Evolutionary conservation across 23 red algal genomes (phyloP).

Genomic region (Gracilaria caudata): DNA sequence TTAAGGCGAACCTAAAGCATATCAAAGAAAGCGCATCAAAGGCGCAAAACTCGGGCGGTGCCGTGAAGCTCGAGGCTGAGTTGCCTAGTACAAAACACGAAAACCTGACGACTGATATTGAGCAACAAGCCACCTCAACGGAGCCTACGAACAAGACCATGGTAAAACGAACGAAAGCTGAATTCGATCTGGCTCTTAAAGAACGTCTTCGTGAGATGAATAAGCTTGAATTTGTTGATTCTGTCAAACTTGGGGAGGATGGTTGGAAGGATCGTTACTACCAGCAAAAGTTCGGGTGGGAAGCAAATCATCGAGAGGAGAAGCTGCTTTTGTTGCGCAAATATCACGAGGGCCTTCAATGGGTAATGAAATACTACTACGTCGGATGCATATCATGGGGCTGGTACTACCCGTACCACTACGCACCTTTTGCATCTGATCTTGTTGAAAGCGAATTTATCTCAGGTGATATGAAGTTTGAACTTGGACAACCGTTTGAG

Average conservation of each 20-base stretch:
- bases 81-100: not conserved
- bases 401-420: conserved; percentile 97
- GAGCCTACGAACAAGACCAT: not conserved
- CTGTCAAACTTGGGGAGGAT: conserved; percentile 72
- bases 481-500: conserved; percentile 83
- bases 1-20: conserved; percentile 3
- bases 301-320: not conserved
- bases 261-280: conserved; percentile 94
- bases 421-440: conserved; percentile 93
- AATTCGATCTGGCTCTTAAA: conserved; percentile 64
- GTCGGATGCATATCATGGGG: conserved; percentile 90
- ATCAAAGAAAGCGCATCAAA: not conserved
- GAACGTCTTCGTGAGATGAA: conserved; percentile 59
- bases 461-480: conserved; percentile 65
- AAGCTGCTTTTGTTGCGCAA: conserved; percentile 57
- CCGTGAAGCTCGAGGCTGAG: not conserved
- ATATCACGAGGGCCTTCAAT: conserved; percentile 94
- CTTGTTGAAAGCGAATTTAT: conserved; percentile 61
- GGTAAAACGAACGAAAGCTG: conserved; percentile 36
- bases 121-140: not conserved
- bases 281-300: conserved; percentile 79
- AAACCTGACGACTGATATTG: not conserved
- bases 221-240: conserved; percentile 56
- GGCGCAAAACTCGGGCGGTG: not conserved
- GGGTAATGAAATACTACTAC: conserved; percentile 96